A percentile compares a stretch with the other conserved stretches of the same genome.
Conservation (phyloP, 2,329 filamentous ascomycete species). For the Ophiostoma pallidulum region DNA sequence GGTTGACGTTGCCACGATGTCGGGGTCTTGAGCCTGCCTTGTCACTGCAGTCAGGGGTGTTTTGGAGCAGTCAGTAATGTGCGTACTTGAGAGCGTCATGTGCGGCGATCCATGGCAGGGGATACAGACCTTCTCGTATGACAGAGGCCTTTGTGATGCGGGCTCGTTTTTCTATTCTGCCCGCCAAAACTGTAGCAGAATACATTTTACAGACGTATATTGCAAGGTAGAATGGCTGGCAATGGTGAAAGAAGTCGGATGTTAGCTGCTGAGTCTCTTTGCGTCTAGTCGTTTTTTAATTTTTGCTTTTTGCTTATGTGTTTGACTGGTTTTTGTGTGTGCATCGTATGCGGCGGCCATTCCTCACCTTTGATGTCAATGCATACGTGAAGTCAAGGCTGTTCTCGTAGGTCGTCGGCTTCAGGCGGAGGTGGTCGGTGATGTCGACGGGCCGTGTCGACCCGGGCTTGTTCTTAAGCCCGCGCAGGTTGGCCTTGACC, state of each 20-base stretch:
- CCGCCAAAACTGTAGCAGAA: constrained; percentile 61
- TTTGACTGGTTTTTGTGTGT: too few relatives aligned
- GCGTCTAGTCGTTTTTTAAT: too few relatives aligned
- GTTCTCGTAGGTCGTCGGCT: constrained; percentile 60
- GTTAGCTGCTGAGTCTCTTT: too few relatives aligned
- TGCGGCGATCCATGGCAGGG: too few relatives aligned
- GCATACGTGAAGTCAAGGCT: constrained; percentile 82
- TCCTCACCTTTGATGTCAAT: constrained; percentile 66
- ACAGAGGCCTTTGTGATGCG: constrained; percentile 75
- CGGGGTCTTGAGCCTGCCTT: constrained; percentile 71
- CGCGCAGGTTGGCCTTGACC: constrained; percentile 85
- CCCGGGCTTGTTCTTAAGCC: constrained; percentile 90
- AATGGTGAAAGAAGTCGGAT: not conserved
- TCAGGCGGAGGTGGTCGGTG: constrained; percentile 63
- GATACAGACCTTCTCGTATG: constrained; percentile 64
- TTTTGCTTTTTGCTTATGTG: too few relatives aligned
- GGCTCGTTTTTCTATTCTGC: constrained; percentile 53
- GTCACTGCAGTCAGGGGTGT: too few relatives aligned
- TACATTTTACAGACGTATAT: constrained; percentile 67
- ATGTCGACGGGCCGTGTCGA: constrained; percentile 91
- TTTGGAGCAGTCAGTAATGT: constrained; percentile 13
- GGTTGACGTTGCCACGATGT: constrained; percentile 81
- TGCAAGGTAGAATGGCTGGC: constrained; percentile 65
- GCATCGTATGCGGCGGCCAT: too few relatives aligned
- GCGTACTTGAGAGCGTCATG: too few relatives aligned